Conservation (phyloP, 2,329 filamentous ascomycete genomes). For the Talaromyces sp. region DNA sequence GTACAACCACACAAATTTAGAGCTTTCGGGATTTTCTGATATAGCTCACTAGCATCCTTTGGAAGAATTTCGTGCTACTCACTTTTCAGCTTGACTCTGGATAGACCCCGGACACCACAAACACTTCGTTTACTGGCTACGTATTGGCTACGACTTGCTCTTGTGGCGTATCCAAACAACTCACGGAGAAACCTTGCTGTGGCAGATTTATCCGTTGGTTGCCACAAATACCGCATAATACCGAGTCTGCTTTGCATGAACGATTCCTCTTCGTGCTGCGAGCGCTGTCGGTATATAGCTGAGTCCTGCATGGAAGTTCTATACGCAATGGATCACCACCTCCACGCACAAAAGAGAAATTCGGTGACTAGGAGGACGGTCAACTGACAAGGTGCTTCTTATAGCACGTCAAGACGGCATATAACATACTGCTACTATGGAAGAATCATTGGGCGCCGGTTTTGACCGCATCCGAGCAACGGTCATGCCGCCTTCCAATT, state of each 20-base stretch:
- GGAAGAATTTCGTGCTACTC: background rate
- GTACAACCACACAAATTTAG: background rate
- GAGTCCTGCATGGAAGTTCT: background rate
- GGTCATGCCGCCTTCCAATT: constrained; percentile 5
- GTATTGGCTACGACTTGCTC: background rate
- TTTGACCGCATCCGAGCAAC: constrained; percentile 11
- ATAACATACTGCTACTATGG: background rate
- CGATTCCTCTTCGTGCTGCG: background rate
- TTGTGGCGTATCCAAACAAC: background rate
- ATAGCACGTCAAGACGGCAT: background rate
- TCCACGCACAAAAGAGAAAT: background rate
- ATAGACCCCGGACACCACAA: background rate
- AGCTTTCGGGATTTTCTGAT: background rate
- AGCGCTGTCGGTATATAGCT: background rate
- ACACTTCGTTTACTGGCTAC: background rate
- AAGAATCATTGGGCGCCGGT: constrained; percentile 11
- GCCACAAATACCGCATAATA: background rate
- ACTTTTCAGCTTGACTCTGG: background rate
- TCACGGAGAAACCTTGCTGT: background rate
- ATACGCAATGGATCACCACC: background rate
- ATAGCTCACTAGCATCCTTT: background rate
- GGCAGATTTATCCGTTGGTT: background rate
- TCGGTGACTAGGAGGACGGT: background rate
- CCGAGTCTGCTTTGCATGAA: background rate
- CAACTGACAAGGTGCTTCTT: background rate